Base-by-base conservation (phyloP, 441 rosid species). In the Populus hybrid region DNA sequence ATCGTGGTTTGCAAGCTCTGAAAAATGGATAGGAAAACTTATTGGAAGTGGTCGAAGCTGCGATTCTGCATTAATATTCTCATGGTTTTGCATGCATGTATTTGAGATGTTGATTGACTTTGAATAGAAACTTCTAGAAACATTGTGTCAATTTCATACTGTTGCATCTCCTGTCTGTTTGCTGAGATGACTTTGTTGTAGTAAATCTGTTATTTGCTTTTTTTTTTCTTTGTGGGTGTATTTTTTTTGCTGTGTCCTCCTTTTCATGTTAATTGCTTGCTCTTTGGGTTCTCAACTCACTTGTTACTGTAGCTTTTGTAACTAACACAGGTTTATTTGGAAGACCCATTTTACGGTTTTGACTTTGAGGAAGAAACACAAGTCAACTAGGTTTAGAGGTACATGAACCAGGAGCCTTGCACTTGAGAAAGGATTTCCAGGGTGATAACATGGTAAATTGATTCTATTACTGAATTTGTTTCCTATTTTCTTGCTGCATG, bases 1-100 rank as follows among this genome's bases (percentile, higher is more conserved):
- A 50, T 81, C 81, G 28, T 82, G 88, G 88, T 85, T 82, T 86
- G 88, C 83, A 80, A 84, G 73, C 79, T 79, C 86, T 77, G 76
- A 66, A 84, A 84, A 84, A 84, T 85, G 85, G 87, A 82, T 81
- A 42, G 70, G 4, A 28, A 38, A 65, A 57, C 61, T 64, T 63
- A 61, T 77, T 70, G 74, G 68, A 70, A 38, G 79, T 70, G 74
- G 68, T 46, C 50, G 78, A 66, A 40, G 75, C 53, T 30, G 32
- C 4, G 32, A 30, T 30, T 30, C 32, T 30, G 18, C 35, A 72
- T 36, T 61, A 63, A 30, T 63, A 70, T 36, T 26, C 36, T 34
- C 65, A 30, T 67, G 9, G 34, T 53, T 63, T 69, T 30, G 24
- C 71, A 69, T 32, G 2, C 19, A 11, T 69, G 46, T 16, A 8